Conservation (phyloP, 331 rosid species). For the Pyrus hybrid region DNA sequence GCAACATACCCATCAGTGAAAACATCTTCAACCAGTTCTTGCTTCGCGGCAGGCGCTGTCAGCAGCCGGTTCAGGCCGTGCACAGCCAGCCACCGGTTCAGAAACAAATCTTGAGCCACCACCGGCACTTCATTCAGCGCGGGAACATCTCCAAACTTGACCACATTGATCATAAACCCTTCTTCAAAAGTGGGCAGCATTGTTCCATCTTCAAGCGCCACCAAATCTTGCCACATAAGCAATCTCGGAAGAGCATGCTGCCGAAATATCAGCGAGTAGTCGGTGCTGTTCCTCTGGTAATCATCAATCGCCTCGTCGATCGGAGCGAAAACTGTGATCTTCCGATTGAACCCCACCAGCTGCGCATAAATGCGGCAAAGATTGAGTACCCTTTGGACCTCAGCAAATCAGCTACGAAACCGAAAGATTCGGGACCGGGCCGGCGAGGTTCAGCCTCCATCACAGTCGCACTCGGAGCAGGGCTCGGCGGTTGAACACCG, state of each 20-base stretch:
- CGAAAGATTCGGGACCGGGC: neutral
- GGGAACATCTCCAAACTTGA: constrained; percentile 10
- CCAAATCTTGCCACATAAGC: constrained; percentile 27
- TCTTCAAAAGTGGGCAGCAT: constrained; percentile 19
- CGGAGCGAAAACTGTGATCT: constrained; percentile 30
- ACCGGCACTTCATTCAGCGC: constrained; percentile 24
- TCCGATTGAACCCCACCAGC: neutral
- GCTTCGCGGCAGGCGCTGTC: neutral
- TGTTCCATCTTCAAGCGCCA: constrained; percentile 8
- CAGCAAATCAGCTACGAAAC: neutral
- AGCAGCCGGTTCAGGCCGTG: constrained; percentile 33
- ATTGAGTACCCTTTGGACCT: constrained; percentile 22
- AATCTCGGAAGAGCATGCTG: constrained; percentile 19
- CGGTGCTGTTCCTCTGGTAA: neutral
- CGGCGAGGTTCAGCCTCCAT: neutral
- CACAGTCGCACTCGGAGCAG: neutral
- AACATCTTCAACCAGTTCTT: neutral
- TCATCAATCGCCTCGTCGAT: constrained; percentile 15
- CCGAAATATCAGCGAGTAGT: constrained; percentile 19
- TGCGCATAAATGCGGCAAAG: constrained; percentile 20
- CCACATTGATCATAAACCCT: constrained; percentile 25
- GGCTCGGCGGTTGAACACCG: neutral
- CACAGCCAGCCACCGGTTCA: constrained; percentile 17
- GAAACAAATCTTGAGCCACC: constrained; percentile 18
- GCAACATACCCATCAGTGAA: constrained; percentile 5